Evolutionary conservation across 192 early-diverging fungal genomes (phyloP), one percentile per base, ranked within the genome.

Genomic region (Chytriomyces sp.): DNA sequence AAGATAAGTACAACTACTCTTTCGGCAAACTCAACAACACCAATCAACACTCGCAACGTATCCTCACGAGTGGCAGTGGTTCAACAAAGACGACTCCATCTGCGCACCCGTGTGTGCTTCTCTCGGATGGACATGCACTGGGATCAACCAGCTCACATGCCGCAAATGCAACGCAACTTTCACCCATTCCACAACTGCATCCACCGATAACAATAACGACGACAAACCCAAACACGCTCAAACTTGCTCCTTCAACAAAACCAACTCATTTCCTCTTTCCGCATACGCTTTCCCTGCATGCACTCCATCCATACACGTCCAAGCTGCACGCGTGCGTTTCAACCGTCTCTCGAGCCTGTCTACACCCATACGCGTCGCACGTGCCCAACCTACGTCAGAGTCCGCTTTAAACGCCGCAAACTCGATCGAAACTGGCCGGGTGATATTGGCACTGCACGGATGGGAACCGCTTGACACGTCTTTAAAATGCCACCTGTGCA

Each of bases 11-110:
- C n/a, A 59, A 24, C 2, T 59, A 13, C 9, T 53, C 53, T 24
- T 16, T 24, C 16, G 5, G 13, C 35, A 23, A 64, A 24, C 2
- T 23, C 16, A 24, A 28, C 64, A 16, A 13, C 35, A 64, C 13
- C 16, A 28, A 18, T 64, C 13, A 24, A 11, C 20, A 18, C 62
- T 24, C 26, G 26, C 26, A 24, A 64, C 67, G 24, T 13, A 18
- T 46, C 18, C 18, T n/a, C 26, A 71, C 69, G 69, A 71, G 69
- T 57, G 50, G 50, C 69, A 48, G 18, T 71, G 69, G 69, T 71
- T 71, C 47, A 59, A 50, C 35, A 71, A 71, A 48, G n/a, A 13
- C 11, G 69, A 71, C 43, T 48, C 13, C n/a, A n/a, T 50, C n/a
- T 11, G 50, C 18, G 69, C 69, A 11, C 50, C 35, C 69, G 69